Evolutionary conservation across 2,329 filamentous ascomycete species (phyloP).

Genomic region (Knufia petricola): DNA sequence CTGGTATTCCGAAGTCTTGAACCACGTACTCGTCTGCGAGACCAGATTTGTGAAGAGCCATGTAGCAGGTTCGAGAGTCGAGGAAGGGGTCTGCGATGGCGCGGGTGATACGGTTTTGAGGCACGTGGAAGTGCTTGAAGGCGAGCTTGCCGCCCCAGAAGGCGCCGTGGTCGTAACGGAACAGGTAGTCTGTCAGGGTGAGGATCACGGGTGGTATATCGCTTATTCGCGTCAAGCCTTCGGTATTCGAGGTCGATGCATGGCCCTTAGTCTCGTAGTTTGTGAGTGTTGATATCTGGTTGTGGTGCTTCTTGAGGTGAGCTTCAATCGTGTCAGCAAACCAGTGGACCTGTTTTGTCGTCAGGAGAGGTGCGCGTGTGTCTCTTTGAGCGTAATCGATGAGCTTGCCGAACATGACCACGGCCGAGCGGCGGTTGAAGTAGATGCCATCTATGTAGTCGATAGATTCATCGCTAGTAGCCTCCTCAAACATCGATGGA

Average conservation of each 20-base stretch:
- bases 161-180: conserved; percentile 48
- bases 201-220: conserved; percentile 5
- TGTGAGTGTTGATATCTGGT: conserved; percentile 4
- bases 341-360: conserved; percentile 6
- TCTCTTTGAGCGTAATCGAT: conserved; percentile 21
- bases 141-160: conserved; percentile 55
- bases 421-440: conserved; percentile 30
- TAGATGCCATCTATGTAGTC: conserved; percentile 43
- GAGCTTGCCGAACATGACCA: conserved; percentile 8
- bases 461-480: conserved; percentile 28
- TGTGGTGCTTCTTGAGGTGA: conserved; percentile 9
- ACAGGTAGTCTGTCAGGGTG: conserved; percentile 26
- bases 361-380: conserved; percentile 1
- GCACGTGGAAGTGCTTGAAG: conserved; percentile 50
- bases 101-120: conserved; percentile 51
- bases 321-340: conserved; percentile 8
- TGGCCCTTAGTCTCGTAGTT: conserved; percentile 7
- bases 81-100: conserved; percentile 51
- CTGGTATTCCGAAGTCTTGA: conserved; percentile 53
- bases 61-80: conserved; percentile 52
- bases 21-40: conserved; percentile 48
- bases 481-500: conserved; percentile 10
- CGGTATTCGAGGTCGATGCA: background rate
- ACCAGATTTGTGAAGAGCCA: conserved; percentile 50
- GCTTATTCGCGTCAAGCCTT: conserved; percentile 22